phyloP scores from a whole-genome alignment of 352 stramenopile genomes.

The Pythium apleroticum region DNA sequence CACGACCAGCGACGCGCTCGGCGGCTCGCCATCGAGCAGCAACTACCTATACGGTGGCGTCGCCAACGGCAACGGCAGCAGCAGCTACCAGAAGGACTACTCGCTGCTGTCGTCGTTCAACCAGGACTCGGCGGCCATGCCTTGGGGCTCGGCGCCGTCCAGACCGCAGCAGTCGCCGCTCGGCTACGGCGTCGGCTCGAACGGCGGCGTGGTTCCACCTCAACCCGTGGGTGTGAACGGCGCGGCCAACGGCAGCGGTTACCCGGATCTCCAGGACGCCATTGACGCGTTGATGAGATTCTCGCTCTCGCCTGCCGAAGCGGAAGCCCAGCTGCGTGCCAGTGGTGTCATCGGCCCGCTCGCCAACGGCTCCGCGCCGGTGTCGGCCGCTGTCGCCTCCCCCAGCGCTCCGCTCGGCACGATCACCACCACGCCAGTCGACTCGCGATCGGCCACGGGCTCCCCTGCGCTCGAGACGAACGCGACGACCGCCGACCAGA shows the following conservation, averaged over 20 bases:
- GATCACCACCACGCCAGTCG: conserved; percentile 34
- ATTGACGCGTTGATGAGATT: conserved; percentile 89
- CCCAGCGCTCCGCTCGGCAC: conserved; percentile 28
- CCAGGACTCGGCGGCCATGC: conserved; percentile 32
- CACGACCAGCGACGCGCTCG: conserved; percentile 32
- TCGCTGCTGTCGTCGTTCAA: conserved; percentile 63
- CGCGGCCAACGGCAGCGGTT: conserved; percentile 34
- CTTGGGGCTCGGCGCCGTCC: conserved; percentile 17
- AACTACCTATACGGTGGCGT: conserved; percentile 35
- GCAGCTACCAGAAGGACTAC: conserved; percentile 58
- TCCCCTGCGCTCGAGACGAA: conserved; percentile 21
- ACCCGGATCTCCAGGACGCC: conserved; percentile 82
- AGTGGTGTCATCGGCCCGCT: conserved; percentile 7
- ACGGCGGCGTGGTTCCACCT: conserved; percentile 23
- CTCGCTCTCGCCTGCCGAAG: conserved; percentile 56
- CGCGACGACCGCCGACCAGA: conserved; percentile 26
- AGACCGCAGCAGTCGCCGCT: conserved; percentile 9
- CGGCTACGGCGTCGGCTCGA: conserved; percentile 11
- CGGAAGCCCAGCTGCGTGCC: conserved; percentile 28
- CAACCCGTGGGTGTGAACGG: conserved; percentile 30
- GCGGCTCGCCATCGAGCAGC: conserved; percentile 27
- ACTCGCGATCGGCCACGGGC: conserved; percentile 13
- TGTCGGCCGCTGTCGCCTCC: not conserved
- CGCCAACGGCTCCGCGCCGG: conserved; percentile 6
- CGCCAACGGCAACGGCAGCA: conserved; percentile 17